phyloP scores from a whole-genome alignment of 257 asterid genomes.

The Capsicum baccatum region DNA sequence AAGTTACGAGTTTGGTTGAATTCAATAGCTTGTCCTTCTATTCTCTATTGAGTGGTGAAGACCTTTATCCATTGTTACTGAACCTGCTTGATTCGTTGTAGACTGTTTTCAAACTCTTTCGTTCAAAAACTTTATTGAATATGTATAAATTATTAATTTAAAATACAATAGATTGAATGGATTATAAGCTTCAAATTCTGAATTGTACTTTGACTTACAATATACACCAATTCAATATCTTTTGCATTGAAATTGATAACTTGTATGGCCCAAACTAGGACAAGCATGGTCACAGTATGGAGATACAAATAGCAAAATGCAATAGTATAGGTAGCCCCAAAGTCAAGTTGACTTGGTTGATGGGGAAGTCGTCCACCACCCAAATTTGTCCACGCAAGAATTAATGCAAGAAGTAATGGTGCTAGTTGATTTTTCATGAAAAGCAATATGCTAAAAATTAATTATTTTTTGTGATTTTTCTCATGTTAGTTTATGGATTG shows the following conservation, averaged over 20 bases:
- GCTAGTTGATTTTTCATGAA: not conserved
- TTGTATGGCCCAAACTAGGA: not conserved
- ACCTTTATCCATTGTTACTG: too few relatives aligned
- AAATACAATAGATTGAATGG: not conserved
- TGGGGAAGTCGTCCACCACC: slow-evolving; percentile 21
- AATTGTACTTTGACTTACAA: not conserved
- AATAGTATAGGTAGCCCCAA: not conserved
- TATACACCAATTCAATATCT: not conserved
- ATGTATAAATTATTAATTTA: too few relatives aligned
- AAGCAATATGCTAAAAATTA: not conserved
- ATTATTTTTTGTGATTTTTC: too few relatives aligned
- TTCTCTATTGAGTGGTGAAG: too few relatives aligned
- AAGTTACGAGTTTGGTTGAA: too few relatives aligned
- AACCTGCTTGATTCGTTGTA: too few relatives aligned
- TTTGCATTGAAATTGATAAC: not conserved
- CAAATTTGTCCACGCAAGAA: slow-evolving; percentile 5
- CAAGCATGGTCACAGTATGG: not conserved
- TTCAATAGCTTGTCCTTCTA: too few relatives aligned
- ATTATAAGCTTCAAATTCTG: not conserved
- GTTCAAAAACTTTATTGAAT: not conserved
- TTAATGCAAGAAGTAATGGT: not conserved
- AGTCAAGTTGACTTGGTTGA: not conserved
- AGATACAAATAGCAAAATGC: not conserved
- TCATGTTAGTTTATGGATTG: too few relatives aligned
- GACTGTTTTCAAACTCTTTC: not conserved